Evolutionary conservation across 148 eudicot species (phyloP).

Genomic region (Arctostaphylos glauca): DNA sequence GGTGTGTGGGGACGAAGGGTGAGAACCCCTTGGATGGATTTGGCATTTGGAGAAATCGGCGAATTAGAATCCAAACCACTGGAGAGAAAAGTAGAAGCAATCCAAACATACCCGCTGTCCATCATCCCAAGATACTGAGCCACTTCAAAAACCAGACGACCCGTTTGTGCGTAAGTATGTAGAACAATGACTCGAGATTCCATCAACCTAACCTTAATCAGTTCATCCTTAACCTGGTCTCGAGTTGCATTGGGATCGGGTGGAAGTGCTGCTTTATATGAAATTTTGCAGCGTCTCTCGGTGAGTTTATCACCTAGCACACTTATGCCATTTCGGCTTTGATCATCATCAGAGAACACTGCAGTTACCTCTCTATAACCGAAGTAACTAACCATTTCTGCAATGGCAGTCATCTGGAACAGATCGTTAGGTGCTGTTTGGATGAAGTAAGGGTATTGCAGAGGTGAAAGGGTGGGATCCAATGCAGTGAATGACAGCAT

Average conservation of each 20-base stretch:
- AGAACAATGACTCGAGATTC: slow-evolving; percentile 55
- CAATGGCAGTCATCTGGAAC: slow-evolving; percentile 47
- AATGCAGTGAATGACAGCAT: slow-evolving; percentile 47
- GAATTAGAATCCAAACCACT: slow-evolving; percentile 46
- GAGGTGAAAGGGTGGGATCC: slow-evolving; percentile 48
- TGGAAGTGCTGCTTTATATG: slow-evolving; percentile 44
- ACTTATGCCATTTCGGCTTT: slow-evolving; percentile 33
- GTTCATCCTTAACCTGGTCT: slow-evolving; percentile 18
- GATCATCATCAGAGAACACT: slow-evolving; percentile 44
- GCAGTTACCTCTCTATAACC: slow-evolving; percentile 40
- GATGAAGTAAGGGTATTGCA: slow-evolving; percentile 52
- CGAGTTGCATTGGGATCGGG: slow-evolving; percentile 22
- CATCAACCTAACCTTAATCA: slow-evolving; percentile 31
- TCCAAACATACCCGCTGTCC: slow-evolving; percentile 72
- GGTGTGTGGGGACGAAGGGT: slow-evolving; percentile 61
- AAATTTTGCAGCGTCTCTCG: slow-evolving; percentile 42
- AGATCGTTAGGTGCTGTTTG: slow-evolving; percentile 50
- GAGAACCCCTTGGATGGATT: slow-evolving; percentile 46
- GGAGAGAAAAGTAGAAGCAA: slow-evolving; percentile 73
- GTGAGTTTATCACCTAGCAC: slow-evolving; percentile 39
- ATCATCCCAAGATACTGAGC: slow-evolving; percentile 71
- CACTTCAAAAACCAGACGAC: slow-evolving; percentile 46
- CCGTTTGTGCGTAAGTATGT: slow-evolving; percentile 31
- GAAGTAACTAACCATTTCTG: slow-evolving; percentile 41
- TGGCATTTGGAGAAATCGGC: slow-evolving; percentile 12